Conservation (phyloP, 2,329 filamentous ascomycete species). For the Myrmaecium sp. region DNA sequence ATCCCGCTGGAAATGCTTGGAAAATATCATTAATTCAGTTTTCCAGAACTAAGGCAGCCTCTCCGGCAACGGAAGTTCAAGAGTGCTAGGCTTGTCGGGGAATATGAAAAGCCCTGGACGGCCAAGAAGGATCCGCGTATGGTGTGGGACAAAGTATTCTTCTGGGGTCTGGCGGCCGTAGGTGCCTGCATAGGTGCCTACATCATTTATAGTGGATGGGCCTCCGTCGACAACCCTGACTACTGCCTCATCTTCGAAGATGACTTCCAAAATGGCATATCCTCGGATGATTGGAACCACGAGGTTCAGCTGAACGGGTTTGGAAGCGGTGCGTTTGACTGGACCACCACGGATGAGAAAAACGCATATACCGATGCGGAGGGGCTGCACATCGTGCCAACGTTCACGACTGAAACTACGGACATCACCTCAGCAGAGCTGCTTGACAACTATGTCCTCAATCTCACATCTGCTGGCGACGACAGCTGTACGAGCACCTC, state of each 20-base stretch:
- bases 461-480: slow-evolving; percentile 22
- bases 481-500: slow-evolving; percentile 6
- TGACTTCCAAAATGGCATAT: slow-evolving; percentile 27
- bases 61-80: slow-evolving; percentile 12
- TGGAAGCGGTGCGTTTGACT: slow-evolving; percentile 34
- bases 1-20: too few relatives aligned
- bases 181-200: slow-evolving; percentile 19
- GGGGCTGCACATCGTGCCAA: slow-evolving; percentile 37
- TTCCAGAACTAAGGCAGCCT: too few relatives aligned
- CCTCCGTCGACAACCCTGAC: slow-evolving; percentile 9
- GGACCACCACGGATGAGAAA: slow-evolving; percentile 31
- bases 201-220: slow-evolving; percentile 14
- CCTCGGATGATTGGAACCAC: slow-evolving; percentile 30
- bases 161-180: slow-evolving; percentile 15
- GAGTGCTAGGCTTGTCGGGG: slow-evolving; percentile 17
- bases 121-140: slow-evolving; percentile 11
- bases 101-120: slow-evolving; percentile 26
- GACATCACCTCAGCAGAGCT: slow-evolving; percentile 24
- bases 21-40: too few relatives aligned
- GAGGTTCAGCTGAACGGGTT: slow-evolving; percentile 28
- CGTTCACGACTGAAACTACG: slow-evolving; percentile 25
- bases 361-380: slow-evolving; percentile 32
- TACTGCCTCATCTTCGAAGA: slow-evolving; percentile 36
- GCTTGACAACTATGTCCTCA: slow-evolving; percentile 19
- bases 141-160: slow-evolving; percentile 20